Evolutionary conservation across 345 rosid genomes (phyloP).

Genomic region (Lepidium aucheri): DNA sequence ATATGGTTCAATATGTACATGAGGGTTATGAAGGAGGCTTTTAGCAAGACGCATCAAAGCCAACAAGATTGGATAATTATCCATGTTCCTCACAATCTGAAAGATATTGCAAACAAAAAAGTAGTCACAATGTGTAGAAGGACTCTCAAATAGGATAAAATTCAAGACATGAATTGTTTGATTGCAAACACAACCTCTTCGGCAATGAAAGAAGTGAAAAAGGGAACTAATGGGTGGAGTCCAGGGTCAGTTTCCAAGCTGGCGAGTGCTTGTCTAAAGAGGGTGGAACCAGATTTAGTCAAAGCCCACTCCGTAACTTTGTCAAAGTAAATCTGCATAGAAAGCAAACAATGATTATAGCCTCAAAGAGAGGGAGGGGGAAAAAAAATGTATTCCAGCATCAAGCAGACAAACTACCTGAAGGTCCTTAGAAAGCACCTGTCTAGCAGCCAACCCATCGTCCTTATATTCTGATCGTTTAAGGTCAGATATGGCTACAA

Average conservation of each 20-base stretch:
- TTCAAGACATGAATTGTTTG: not conserved
- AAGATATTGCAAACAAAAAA: not conserved
- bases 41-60: slow-evolving; percentile 61
- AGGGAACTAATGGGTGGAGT: slow-evolving; percentile 69
- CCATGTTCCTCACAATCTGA: slow-evolving; percentile 59
- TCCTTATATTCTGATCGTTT: slow-evolving; percentile 65
- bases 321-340: slow-evolving; percentile 59
- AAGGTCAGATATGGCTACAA: slow-evolving; percentile 41
- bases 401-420: slow-evolving; percentile 59
- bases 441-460: slow-evolving; percentile 55
- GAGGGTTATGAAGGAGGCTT: slow-evolving; percentile 75
- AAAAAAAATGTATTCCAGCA: not conserved
- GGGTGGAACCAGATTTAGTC: slow-evolving; percentile 35
- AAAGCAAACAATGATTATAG: not conserved
- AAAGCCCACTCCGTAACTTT: slow-evolving; percentile 49
- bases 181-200: slow-evolving; percentile 47
- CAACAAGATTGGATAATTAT: slow-evolving; percentile 44
- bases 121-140: slow-evolving; percentile 3
- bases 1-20: slow-evolving; percentile 75
- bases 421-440: slow-evolving; percentile 66
- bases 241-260: slow-evolving; percentile 75
- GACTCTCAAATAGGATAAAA: not conserved
- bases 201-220: slow-evolving; percentile 54
- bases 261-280: slow-evolving; percentile 60
- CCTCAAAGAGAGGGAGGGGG: not conserved